A percentile compares a stretch with the other conserved stretches of the same genome.
These are phyloP conservation scores for Diaporthe vexans DNA, from an alignment of 2,329 filamentous ascomycete species.

Conservation along the genomic window DNA sequence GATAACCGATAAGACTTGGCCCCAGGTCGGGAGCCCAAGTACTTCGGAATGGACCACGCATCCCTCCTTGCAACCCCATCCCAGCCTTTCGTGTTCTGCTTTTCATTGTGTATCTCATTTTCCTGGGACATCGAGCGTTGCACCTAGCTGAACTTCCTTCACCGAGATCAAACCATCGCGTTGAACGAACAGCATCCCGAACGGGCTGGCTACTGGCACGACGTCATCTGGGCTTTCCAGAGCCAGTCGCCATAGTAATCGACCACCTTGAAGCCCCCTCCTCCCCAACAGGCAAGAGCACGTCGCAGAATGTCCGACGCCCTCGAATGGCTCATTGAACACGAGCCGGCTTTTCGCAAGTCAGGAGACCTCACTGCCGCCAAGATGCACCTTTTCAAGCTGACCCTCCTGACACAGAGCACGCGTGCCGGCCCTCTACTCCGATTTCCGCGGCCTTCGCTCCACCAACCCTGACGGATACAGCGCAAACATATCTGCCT, in stretches of 20 bases:
- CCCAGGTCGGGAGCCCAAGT: neutral
- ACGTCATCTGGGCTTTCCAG: slow-evolving; percentile 41
- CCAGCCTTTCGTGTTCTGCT: neutral
- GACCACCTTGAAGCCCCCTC: slow-evolving; percentile 60
- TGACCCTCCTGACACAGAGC: slow-evolving; percentile 44
- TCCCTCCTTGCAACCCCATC: neutral
- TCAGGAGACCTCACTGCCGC: slow-evolving; percentile 34
- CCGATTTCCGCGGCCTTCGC: slow-evolving; percentile 47
- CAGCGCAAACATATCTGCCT: slow-evolving; percentile 53
- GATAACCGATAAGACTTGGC: slow-evolving; percentile 27
- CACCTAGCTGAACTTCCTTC: neutral
- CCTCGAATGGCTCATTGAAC: slow-evolving; percentile 49
- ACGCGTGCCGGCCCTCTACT: slow-evolving; percentile 47
- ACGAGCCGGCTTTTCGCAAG: slow-evolving; percentile 50
- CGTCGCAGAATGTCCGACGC: slow-evolving; percentile 39
- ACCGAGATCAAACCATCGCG: neutral
- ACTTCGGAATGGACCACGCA: neutral
- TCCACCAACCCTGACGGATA: slow-evolving; percentile 46
- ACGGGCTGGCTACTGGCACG: slow-evolving; percentile 1
- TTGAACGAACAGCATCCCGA: neutral
- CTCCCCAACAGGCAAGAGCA: slow-evolving; percentile 2
- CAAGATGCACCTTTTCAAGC: neutral
- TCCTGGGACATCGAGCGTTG: neutral
- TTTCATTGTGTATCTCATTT: neutral
- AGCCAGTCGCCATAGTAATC: slow-evolving; percentile 50